Conservation (phyloP, 345 rosid genomes). For the Isatis tinctoria region DNA sequence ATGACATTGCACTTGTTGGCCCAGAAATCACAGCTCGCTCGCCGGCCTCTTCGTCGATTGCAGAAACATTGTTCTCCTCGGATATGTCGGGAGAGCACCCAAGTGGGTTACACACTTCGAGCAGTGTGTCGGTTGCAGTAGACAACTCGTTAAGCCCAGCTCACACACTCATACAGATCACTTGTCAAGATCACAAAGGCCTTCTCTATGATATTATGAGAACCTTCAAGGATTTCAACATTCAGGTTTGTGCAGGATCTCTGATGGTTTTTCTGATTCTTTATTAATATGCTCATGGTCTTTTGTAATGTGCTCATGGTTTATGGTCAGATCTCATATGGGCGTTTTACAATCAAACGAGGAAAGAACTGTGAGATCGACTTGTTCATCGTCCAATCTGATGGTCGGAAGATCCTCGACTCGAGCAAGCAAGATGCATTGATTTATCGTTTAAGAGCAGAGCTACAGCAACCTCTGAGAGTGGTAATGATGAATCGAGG, state of each 20-base stretch:
- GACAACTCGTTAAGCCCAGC: conserved; percentile 82
- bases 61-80: conserved; percentile 50
- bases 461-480: conserved; percentile 74
- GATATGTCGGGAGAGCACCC: conserved; percentile 41
- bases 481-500: conserved; percentile 75
- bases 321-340: conserved; percentile 70
- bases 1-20: conserved; percentile 73
- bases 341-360: conserved; percentile 64
- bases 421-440: conserved; percentile 70
- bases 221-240: conserved; percentile 88
- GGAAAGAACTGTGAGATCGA: conserved; percentile 72
- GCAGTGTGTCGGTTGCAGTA: conserved; percentile 50
- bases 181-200: conserved; percentile 87
- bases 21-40: conserved; percentile 66
- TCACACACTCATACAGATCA: conserved; percentile 84
- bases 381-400: conserved; percentile 78
- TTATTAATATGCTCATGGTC: background rate
- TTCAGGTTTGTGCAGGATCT: conserved; percentile 55
- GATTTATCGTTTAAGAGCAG: conserved; percentile 58
- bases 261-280: background rate
- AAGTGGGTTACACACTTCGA: conserved; percentile 35
- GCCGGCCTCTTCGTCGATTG: conserved; percentile 57
- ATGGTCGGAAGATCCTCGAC: conserved; percentile 86
- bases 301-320: background rate
- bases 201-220: conserved; percentile 92